Conservation (phyloP, 2,329 filamentous ascomycete species). For the Sarocladium oryzae region DNA sequence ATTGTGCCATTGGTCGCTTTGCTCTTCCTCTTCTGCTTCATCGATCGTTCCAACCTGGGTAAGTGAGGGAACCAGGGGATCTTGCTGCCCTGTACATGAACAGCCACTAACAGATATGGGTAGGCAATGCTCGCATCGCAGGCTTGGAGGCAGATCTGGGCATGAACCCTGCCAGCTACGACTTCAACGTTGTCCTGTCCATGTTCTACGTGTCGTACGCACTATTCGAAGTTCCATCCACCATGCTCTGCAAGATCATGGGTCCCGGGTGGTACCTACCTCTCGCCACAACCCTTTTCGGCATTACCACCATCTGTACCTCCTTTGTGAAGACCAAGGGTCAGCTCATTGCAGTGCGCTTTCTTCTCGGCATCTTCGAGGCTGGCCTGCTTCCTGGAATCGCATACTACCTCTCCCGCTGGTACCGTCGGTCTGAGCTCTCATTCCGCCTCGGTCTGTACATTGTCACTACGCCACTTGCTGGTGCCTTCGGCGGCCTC, state of each 20-base stretch:
- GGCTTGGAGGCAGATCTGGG: slow-evolving; percentile 30
- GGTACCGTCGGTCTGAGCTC: slow-evolving; percentile 57
- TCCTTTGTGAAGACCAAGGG: slow-evolving; percentile 46
- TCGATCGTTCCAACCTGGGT: slow-evolving; percentile 33
- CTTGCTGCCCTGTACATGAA: background rate
- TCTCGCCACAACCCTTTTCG: slow-evolving; percentile 48
- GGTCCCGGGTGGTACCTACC: slow-evolving; percentile 62
- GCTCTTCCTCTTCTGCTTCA: slow-evolving; percentile 29
- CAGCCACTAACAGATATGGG: background rate
- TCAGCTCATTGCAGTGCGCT: slow-evolving; percentile 50
- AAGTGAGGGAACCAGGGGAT: background rate
- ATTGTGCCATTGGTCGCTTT: slow-evolving; percentile 28
- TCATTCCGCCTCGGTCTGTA: slow-evolving; percentile 58
- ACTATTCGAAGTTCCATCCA: slow-evolving; percentile 48
- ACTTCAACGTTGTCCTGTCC: slow-evolving; percentile 30
- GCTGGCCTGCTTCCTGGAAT: slow-evolving; percentile 68
- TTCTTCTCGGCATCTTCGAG: slow-evolving; percentile 63
- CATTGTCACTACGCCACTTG: slow-evolving; percentile 59
- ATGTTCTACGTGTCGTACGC: slow-evolving; percentile 12
- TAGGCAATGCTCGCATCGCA: slow-evolving; percentile 30
- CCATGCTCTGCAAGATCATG: slow-evolving; percentile 55
- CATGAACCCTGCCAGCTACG: slow-evolving; percentile 22
- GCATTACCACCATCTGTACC: slow-evolving; percentile 52
- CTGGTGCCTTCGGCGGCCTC: slow-evolving; percentile 62
- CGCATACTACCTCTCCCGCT: slow-evolving; percentile 57